These are phyloP conservation scores for Geotrichum fermentans DNA, from an alignment of 1,139 yeast genomes.

Conservation along the genomic window DNA sequence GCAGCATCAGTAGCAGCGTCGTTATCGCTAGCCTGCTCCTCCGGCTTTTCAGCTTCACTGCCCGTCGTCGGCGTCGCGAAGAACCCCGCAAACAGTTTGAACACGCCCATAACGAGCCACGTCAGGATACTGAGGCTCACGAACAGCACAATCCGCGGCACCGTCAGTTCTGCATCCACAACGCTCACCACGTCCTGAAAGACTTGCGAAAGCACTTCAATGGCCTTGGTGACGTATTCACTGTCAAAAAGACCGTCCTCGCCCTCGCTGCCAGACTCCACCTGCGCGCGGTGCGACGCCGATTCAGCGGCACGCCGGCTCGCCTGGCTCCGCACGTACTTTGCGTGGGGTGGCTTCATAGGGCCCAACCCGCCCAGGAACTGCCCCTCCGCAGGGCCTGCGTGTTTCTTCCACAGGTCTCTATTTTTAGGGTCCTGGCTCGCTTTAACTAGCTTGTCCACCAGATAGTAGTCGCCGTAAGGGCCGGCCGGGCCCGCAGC, in stretches of 20 bases:
- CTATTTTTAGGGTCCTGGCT: conserved; percentile 30
- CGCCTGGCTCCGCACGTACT: not conserved
- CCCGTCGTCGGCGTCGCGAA: too few species aligned
- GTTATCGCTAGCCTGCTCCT: too few species aligned
- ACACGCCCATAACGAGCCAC: not conserved
- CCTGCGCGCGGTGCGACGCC: not conserved
- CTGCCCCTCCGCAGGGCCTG: conserved; percentile 11
- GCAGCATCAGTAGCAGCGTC: too few species aligned
- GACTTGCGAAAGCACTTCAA: too few species aligned
- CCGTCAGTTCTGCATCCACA: not conserved
- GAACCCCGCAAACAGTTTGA: too few species aligned
- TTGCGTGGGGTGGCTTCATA: conserved; percentile 4
- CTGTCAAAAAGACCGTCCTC: too few species aligned
- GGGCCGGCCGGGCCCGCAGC: conserved; percentile 7
- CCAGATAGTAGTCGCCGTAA: conserved; percentile 25
- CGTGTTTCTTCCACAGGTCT: conserved; percentile 26
- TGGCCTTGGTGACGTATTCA: too few species aligned
- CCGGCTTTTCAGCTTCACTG: too few species aligned
- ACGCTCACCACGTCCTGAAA: too few species aligned
- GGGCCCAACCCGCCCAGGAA: conserved; percentile 8
- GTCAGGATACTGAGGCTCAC: not conserved
- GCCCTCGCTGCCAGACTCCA: too few species aligned
- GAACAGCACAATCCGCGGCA: not conserved
- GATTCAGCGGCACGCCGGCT: not conserved
- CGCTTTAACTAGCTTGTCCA: conserved; percentile 29